Evolutionary conservation across 306 rosid species (phyloP).

Genomic region (Calophaca sinica): DNA sequence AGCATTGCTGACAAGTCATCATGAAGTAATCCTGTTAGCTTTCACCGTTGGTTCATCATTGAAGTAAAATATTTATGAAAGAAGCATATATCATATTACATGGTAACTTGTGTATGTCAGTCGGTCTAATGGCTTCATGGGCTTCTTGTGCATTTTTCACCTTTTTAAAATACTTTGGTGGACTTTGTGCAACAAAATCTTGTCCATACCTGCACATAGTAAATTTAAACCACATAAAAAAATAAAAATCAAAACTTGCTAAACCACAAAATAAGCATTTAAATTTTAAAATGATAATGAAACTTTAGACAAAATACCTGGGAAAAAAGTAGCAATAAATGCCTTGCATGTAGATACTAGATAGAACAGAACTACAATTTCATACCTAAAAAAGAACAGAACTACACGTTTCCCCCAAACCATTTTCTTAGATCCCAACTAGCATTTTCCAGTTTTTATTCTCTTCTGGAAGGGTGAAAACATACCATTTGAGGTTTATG

Average conservation of each 20-base stretch:
- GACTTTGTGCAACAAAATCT: constrained; percentile 64
- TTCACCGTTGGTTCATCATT: constrained; percentile 37
- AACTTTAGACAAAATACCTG: constrained; percentile 4
- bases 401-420: neutral
- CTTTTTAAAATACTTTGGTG: constrained; percentile 83
- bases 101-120: constrained; percentile 81
- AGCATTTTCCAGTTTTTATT: neutral
- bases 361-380: too few relatives aligned
- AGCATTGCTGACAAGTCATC: constrained; percentile 70
- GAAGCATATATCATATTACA: constrained; percentile 59
- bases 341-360: neutral
- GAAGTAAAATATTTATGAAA: constrained; percentile 44
- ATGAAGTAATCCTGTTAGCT: constrained; percentile 42
- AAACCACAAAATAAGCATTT: constrained; percentile 33
- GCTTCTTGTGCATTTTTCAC: constrained; percentile 99
- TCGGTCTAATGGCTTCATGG: constrained; percentile 98
- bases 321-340: constrained; percentile 16
- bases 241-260: constrained; percentile 8
- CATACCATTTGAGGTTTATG: neutral
- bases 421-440: constrained; percentile 2
- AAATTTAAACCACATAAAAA: constrained; percentile 38
- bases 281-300: constrained; percentile 10
- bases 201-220: constrained; percentile 79
- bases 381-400: too few relatives aligned
- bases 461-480: neutral